These are phyloP conservation scores for Colletotrichum camelliae DNA, from an alignment of 2,329 filamentous ascomycete species.

Conservation along the genomic window DNA sequence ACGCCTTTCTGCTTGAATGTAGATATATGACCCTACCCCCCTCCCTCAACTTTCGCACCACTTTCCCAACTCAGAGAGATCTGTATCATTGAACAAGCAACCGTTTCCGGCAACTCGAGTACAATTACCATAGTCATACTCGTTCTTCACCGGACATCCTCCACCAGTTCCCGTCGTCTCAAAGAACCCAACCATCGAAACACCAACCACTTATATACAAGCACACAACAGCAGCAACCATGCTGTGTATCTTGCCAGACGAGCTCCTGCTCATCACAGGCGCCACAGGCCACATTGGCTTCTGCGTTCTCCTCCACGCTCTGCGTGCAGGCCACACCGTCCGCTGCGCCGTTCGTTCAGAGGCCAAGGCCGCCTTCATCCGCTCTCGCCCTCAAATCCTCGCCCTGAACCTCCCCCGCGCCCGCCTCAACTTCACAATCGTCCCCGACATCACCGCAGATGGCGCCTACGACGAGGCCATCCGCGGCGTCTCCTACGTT, in stretches of 20 bases:
- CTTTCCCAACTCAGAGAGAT: background rate
- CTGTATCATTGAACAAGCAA: background rate
- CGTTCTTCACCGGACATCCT: background rate
- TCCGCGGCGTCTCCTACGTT: slow-evolving; percentile 43
- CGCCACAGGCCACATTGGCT: slow-evolving; percentile 35
- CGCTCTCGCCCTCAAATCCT: slow-evolving; percentile 17
- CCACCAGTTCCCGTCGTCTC: background rate
- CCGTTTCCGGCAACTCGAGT: background rate
- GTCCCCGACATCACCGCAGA: slow-evolving; percentile 42
- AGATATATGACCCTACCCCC: slow-evolving; percentile 7
- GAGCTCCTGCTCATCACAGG: slow-evolving; percentile 32
- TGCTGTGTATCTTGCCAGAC: slow-evolving; percentile 17
- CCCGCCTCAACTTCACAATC: slow-evolving; percentile 31
- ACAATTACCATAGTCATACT: background rate
- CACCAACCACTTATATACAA: background rate
- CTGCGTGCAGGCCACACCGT: slow-evolving; percentile 32
- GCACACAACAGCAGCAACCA: background rate
- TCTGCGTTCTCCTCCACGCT: slow-evolving; percentile 30
- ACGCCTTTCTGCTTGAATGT: background rate
- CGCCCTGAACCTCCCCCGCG: slow-evolving; percentile 17
- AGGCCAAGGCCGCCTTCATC: slow-evolving; percentile 21
- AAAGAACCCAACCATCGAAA: background rate
- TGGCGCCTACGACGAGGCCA: slow-evolving; percentile 47
- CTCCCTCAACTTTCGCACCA: background rate
- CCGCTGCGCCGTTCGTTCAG: slow-evolving; percentile 34